A percentile compares a stretch with the other conserved stretches of the same genome.
Conservation (phyloP, 805 yeast species). For the Vanderwaltozyma tropicalis region DNA sequence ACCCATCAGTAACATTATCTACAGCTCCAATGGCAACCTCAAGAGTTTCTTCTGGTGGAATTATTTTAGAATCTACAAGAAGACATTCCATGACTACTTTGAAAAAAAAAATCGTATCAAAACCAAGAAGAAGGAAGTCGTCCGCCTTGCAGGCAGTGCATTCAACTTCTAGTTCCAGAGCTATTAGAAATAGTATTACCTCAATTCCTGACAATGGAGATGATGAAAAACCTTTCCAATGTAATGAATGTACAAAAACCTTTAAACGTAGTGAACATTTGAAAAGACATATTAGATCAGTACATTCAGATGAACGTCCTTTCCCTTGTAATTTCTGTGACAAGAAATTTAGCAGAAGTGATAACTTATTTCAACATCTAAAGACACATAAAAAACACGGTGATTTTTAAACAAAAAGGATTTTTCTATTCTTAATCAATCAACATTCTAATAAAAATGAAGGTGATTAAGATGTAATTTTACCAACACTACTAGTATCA, state of each 20-base stretch:
- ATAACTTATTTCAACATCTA: conserved; percentile 56
- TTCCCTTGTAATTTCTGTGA: conserved; percentile 48
- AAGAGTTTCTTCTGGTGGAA: conserved; percentile 10
- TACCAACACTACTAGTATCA: no score
- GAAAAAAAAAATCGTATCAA: neutral
- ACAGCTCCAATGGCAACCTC: conserved; percentile 12
- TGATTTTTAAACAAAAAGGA: conserved; percentile 10
- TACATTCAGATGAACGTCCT: conserved; percentile 51
- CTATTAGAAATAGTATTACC: conserved; percentile 1
- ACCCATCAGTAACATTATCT: conserved; percentile 15
- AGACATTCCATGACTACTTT: neutral
- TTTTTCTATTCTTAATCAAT: neutral
- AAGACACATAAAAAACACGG: conserved; percentile 38
- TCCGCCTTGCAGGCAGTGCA: neutral
- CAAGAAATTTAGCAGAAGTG: conserved; percentile 56
- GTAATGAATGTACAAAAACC: conserved; percentile 30
- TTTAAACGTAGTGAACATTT: conserved; percentile 59
- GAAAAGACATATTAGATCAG: conserved; percentile 56
- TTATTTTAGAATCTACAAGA: conserved; percentile 3
- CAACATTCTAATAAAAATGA: no score
- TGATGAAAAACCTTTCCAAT: conserved; percentile 28
- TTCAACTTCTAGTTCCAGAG: neutral
- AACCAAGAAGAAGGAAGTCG: neutral
- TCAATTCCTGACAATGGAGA: neutral
- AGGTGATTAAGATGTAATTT: no score